Evolutionary conservation across 2,329 filamentous ascomycete species (phyloP), one percentile per base, ranked within the genome.

Genomic region (Nigrospora sphaerica): DNA sequence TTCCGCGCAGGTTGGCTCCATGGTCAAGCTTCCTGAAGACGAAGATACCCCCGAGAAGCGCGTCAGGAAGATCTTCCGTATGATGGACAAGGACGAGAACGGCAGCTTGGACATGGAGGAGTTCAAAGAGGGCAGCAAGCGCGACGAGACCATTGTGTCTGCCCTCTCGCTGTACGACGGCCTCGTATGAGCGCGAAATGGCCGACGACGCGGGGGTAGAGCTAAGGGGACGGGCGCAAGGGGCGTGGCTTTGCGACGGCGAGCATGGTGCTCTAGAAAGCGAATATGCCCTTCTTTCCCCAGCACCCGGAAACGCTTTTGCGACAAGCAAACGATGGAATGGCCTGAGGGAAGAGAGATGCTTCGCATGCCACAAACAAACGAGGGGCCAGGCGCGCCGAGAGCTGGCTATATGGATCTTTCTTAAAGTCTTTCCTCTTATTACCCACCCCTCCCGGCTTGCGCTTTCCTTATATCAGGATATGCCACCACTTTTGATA

Each of bases 51-150:
- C 93, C 16, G 92, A 97, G 77, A 98, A 98, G 76, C 86, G 93
- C 54, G 93, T 98, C 52, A 83, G 78, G 69, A 98, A 98, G 77
- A 97, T 98, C 68, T 98, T 98, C 77, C 80, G 86, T 61, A 97
- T 97, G 93, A 98, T 98, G 93, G 93, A 98, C 76, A 98, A 98
- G 78, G 93, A 98, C 66, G 92, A 97, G 73, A 97, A 97, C 64
- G 93, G 92, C 58, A 95, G 88, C 62, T 73, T 98, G 59, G 92
- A 97, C 66, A 92, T 96, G 79, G 86, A 91, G 51, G 93, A 98
- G 67, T 98, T 98, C 77, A 97, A 97, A 73, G 93, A 98, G 72
- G 93, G 93, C 57, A 95, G 90, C 74, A 96, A 97, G 76, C 87
- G 91, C 49, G 93, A 98, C 69, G 92, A 97, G 74, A 98, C 93